Percentiles rank a stretch among this genome's conserved stretches.
These are phyloP conservation scores for Steccherinum ochraceum DNA, from an alignment of 768 basidiomycete genomes.

Conservation along the genomic window DNA sequence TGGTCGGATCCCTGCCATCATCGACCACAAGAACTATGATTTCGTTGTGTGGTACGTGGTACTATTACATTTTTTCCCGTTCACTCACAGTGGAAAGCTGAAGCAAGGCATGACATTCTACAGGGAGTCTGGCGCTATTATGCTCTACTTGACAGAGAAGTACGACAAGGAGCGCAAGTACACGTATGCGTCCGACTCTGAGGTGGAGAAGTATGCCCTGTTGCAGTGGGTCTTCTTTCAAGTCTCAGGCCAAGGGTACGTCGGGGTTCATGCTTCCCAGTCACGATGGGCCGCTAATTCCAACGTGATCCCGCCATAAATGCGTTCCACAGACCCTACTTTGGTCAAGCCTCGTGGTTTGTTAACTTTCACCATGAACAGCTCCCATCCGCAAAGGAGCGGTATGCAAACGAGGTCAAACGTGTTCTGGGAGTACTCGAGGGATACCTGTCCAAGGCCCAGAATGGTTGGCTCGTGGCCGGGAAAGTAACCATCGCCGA, in stretches of 20 bases:
- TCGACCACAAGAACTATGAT: slow-evolving; percentile 22
- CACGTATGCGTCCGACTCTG: neutral
- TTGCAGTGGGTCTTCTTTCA: slow-evolving; percentile 38
- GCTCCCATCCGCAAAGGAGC: slow-evolving; percentile 14
- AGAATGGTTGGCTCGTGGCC: slow-evolving; percentile 18
- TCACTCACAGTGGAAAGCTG: no score
- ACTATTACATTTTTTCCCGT: no score
- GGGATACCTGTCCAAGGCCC: slow-evolving; percentile 11
- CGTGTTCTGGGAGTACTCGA: slow-evolving; percentile 18
- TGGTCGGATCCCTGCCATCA: slow-evolving; percentile 26
- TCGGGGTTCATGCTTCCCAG: neutral
- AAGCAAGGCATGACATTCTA: no score
- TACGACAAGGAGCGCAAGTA: slow-evolving; percentile 35
- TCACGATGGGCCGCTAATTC: no score
- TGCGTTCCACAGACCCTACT: slow-evolving; percentile 19
- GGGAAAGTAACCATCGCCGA: slow-evolving; percentile 12
- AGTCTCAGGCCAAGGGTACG: slow-evolving; percentile 15
- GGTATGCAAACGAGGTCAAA: slow-evolving; percentile 16
- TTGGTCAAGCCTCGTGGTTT: slow-evolving; percentile 16
- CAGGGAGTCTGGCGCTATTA: slow-evolving; percentile 30
- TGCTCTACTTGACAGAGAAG: slow-evolving; percentile 31
- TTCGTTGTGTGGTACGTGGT: slow-evolving; percentile 24
- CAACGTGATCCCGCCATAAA: no score
- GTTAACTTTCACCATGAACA: slow-evolving; percentile 16
- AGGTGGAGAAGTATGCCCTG: slow-evolving; percentile 6